phyloP scores from a whole-genome alignment of 2,329 filamentous ascomycete species.

The Arthrobotrys conoides region DNA sequence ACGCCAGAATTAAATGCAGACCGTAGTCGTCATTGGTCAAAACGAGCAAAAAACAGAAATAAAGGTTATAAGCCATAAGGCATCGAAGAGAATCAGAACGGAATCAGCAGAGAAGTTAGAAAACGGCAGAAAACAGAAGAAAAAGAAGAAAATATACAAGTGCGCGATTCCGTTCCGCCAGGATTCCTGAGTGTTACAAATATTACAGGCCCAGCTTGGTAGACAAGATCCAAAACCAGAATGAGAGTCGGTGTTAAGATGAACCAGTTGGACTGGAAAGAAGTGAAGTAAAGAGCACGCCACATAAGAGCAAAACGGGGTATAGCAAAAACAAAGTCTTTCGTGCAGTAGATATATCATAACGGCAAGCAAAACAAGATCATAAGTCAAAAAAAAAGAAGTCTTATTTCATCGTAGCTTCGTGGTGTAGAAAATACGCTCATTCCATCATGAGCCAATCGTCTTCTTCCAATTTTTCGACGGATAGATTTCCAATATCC shows the following conservation, averaged over 20 bases:
- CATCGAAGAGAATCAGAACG: constrained; percentile 36
- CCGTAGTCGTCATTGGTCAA: constrained; percentile 45
- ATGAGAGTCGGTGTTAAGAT: constrained; percentile 47
- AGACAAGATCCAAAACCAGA: constrained; percentile 46
- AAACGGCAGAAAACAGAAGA: not conserved
- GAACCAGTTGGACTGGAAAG: constrained; percentile 25
- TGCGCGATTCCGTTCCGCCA: constrained; percentile 45
- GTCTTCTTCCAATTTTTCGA: constrained; percentile 43
- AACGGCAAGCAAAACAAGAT: constrained; percentile 48
- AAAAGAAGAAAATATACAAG: constrained; percentile 28
- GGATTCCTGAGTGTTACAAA: constrained; percentile 60
- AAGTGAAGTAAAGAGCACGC: constrained; percentile 55
- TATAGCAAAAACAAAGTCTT: constrained; percentile 39
- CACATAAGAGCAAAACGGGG: constrained; percentile 37
- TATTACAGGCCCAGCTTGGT: constrained; percentile 60
- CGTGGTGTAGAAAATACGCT: constrained; percentile 28
- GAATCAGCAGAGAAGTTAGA: constrained; percentile 33
- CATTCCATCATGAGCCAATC: constrained; percentile 60
- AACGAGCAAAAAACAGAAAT: constrained; percentile 42
- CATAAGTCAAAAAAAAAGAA: not conserved
- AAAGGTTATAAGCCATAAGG: constrained; percentile 35
- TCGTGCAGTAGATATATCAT: constrained; percentile 52
- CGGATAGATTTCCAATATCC: constrained; percentile 69
- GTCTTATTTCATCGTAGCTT: constrained; percentile 45
- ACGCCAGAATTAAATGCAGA: constrained; percentile 44